Percentiles rank a stretch among this genome's conserved stretches.
These are phyloP conservation scores for Saksenaea vasiformis DNA, from an alignment of 371 early-diverging fungal genomes.

Conservation along the genomic window DNA sequence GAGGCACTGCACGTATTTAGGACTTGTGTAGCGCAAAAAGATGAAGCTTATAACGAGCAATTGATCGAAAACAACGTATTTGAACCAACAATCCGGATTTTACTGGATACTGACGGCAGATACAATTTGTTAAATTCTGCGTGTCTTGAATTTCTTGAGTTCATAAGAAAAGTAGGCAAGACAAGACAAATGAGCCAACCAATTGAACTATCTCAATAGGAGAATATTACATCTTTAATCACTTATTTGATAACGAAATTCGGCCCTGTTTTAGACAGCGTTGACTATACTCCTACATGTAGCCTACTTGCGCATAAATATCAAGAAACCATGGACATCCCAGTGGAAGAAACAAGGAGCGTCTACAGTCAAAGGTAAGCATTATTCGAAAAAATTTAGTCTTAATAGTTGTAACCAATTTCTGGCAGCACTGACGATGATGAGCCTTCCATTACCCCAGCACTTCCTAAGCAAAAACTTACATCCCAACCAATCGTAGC, in stretches of 20 bases:
- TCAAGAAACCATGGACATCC: conserved; percentile 49
- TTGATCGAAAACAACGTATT: conserved; percentile 68
- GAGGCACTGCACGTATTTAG: conserved; percentile 82
- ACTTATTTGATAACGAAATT: conserved; percentile 66
- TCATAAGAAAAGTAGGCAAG: conserved; percentile 64
- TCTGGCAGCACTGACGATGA: no score
- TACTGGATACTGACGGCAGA: conserved; percentile 65
- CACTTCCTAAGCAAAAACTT: no score
- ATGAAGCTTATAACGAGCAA: conserved; percentile 77
- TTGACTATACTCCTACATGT: conserved; percentile 66
- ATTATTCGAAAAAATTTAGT: no score
- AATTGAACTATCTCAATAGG: conserved; percentile 26
- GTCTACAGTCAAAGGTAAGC: no score
- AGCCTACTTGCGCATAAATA: conserved; percentile 54
- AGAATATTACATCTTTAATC: conserved; percentile 70
- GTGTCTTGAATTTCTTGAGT: conserved; percentile 83
- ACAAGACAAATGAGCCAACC: neutral
- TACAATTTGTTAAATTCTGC: conserved; percentile 88
- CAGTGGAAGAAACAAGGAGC: no score
- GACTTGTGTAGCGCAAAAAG: conserved; percentile 70
- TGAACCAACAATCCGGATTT: conserved; percentile 65
- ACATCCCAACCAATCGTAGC: no score
- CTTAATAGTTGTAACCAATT: no score
- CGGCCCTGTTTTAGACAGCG: conserved; percentile 58
- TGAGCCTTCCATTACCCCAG: no score